Conservation (phyloP, 805 yeast species). For the Lachancea quebecensis region DNA sequence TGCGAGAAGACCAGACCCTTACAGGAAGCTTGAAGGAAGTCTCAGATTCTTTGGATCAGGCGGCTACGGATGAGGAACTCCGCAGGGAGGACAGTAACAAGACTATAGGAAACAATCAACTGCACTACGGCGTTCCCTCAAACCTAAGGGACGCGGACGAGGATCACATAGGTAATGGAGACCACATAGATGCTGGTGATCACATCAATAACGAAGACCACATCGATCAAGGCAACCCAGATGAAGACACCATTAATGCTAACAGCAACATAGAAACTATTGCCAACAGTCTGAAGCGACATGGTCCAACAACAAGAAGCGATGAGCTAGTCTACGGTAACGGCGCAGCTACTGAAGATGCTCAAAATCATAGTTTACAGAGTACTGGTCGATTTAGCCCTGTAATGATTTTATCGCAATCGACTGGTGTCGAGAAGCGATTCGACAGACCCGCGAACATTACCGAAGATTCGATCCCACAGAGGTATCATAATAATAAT, state of each 20-base stretch:
- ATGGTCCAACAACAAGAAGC: not conserved
- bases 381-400: conserved; percentile 32
- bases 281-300: conserved; percentile 2
- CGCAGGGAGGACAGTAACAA: conserved; percentile 5
- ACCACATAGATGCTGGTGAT: conserved; percentile 1
- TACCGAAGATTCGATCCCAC: not conserved
- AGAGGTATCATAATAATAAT: not conserved
- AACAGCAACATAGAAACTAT: conserved; percentile 1
- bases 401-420: conserved; percentile 44
- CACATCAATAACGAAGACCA: not conserved
- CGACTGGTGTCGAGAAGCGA: conserved; percentile 44
- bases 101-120: conserved; percentile 9
- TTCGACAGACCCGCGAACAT: conserved; percentile 22
- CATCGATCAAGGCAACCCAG: conserved; percentile 1
- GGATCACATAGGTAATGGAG: conserved; percentile 2
- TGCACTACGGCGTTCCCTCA: conserved; percentile 19
- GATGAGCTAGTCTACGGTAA: not conserved
- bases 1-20: conserved; percentile 1
- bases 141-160: conserved; percentile 8
- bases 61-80: not conserved
- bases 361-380: not conserved
- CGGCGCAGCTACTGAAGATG: not conserved
- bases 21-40: not conserved
- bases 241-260: conserved; percentile 5
- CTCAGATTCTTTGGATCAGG: not conserved